A percentile compares a stretch with the other conserved stretches of the same genome.
Conservation (phyloP, 208 protist genomes). For the Leishmania aethiopica region DNA sequence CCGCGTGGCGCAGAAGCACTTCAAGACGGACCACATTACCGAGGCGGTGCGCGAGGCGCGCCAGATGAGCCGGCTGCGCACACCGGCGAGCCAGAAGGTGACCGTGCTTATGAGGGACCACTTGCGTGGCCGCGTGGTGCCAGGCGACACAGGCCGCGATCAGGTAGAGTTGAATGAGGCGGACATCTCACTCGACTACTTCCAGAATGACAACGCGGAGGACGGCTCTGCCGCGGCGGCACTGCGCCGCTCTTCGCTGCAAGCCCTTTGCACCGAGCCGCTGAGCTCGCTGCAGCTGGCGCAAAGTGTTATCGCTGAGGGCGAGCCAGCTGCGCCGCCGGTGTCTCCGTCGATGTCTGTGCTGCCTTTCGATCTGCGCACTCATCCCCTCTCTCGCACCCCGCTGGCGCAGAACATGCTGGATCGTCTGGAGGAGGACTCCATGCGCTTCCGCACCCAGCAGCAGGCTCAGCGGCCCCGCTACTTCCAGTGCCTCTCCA, state of each 20-base stretch:
- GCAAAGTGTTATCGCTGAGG: slow-evolving; percentile 24
- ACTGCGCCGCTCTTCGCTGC: slow-evolving; percentile 26
- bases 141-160: slow-evolving; percentile 33
- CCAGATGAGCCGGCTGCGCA: slow-evolving; percentile 26
- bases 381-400: slow-evolving; percentile 44
- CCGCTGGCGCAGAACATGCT: slow-evolving; percentile 80
- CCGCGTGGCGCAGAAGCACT: slow-evolving; percentile 35
- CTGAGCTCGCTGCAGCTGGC: slow-evolving; percentile 38
- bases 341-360: slow-evolving; percentile 4
- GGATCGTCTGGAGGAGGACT: slow-evolving; percentile 75
- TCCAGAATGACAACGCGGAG: slow-evolving; percentile 7
- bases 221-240: not conserved
- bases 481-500: slow-evolving; percentile 42
- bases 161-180: slow-evolving; percentile 32
- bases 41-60: slow-evolving; percentile 23
- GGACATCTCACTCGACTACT: slow-evolving; percentile 30
- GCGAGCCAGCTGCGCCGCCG: slow-evolving; percentile 3
- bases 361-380: slow-evolving; percentile 78
- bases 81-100: slow-evolving; percentile 19
- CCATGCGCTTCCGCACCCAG: slow-evolving; percentile 56
- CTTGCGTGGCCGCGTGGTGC: slow-evolving; percentile 34
- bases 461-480: slow-evolving; percentile 34
- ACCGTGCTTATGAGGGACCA: slow-evolving; percentile 37
- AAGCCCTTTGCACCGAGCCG: slow-evolving; percentile 46
- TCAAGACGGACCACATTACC: slow-evolving; percentile 21